Conservation (phyloP, 2,329 filamentous ascomycete species). For the Pseudonectria foliicola region DNA sequence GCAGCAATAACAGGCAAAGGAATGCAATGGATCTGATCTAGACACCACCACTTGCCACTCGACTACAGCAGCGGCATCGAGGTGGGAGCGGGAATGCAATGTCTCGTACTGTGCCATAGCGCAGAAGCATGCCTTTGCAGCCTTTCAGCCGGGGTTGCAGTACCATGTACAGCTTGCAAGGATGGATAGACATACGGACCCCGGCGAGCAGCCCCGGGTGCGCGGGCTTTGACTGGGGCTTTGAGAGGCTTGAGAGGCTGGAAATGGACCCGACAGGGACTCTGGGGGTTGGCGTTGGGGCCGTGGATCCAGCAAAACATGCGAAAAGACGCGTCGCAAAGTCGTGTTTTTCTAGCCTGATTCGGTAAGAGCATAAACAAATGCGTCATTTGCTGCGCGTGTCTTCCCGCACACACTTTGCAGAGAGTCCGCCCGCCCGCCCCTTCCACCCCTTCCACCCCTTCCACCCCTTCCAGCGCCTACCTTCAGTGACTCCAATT, state of each 20-base stretch:
- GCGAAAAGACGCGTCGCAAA: constrained; percentile 26
- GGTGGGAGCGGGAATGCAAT: constrained; percentile 8
- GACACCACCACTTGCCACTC: too few species aligned
- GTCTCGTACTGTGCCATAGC: constrained; percentile 4
- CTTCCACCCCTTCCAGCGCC: too few species aligned
- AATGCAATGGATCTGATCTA: constrained; percentile 3
- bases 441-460: constrained; percentile 4
- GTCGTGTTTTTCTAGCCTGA: constrained; percentile 24
- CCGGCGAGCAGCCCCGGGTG: constrained; percentile 15
- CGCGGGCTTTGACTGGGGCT: constrained; percentile 13
- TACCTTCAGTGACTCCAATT: too few species aligned
- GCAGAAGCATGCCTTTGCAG: too few species aligned
- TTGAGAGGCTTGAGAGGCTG: constrained; percentile 6
- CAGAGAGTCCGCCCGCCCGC: constrained; percentile 4
- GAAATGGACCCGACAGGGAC: background rate
- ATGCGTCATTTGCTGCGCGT: constrained; percentile 26
- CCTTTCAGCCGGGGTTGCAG: too few species aligned
- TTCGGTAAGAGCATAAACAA: constrained; percentile 30
- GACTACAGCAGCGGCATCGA: background rate
- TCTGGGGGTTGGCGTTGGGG: constrained; percentile 6
- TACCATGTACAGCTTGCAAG: constrained; percentile 2
- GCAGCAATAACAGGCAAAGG: too few species aligned
- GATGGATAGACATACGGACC: constrained; percentile 10
- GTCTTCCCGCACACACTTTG: constrained; percentile 3
- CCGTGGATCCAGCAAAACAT: constrained; percentile 11